A percentile compares a stretch with the other conserved stretches of the same genome.
These are phyloP conservation scores for Backusella tuberculispora DNA, from an alignment of 192 early-diverging fungal genomes.

Conservation along the genomic window DNA sequence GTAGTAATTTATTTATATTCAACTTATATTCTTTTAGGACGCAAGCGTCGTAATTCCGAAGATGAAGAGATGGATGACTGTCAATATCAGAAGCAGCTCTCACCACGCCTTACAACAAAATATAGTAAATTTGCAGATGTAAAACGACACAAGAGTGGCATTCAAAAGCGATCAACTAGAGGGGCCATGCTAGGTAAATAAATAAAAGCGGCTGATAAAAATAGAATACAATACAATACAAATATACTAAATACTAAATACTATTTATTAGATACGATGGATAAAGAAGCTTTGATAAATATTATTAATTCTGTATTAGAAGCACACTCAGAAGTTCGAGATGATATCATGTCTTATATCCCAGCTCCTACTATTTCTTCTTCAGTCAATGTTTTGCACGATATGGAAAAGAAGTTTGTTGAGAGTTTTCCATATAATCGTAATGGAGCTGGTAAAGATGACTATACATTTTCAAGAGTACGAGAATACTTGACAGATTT, in stretches of 20 bases:
- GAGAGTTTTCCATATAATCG: slow-evolving; percentile 89
- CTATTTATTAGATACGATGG: slow-evolving; percentile 50
- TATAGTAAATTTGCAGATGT: not conserved
- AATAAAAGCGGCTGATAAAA: too few relatives aligned
- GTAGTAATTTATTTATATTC: not conserved
- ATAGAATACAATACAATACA: too few relatives aligned
- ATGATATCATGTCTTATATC: slow-evolving; percentile 72
- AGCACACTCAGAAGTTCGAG: slow-evolving; percentile 69
- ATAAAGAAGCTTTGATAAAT: slow-evolving; percentile 70
- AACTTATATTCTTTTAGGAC: slow-evolving; percentile 16
- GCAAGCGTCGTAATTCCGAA: slow-evolving; percentile 40
- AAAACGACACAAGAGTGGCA: slow-evolving; percentile 27
- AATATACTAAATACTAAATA: not conserved
- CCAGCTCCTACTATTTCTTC: slow-evolving; percentile 88
- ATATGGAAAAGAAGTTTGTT: slow-evolving; percentile 70
- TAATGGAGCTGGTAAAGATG: slow-evolving; percentile 74
- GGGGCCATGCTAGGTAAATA: slow-evolving; percentile 18
- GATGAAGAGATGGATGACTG: slow-evolving; percentile 43
- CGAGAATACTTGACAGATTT: slow-evolving; percentile 75
- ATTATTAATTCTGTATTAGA: slow-evolving; percentile 76
- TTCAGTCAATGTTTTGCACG: slow-evolving; percentile 64
- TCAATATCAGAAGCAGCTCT: slow-evolving; percentile 26
- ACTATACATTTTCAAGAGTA: slow-evolving; percentile 91
- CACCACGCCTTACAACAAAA: slow-evolving; percentile 9
- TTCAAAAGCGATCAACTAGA: slow-evolving; percentile 24